Conservation (phyloP, 208 protist genomes). For the Leishmania lainsoni region DNA sequence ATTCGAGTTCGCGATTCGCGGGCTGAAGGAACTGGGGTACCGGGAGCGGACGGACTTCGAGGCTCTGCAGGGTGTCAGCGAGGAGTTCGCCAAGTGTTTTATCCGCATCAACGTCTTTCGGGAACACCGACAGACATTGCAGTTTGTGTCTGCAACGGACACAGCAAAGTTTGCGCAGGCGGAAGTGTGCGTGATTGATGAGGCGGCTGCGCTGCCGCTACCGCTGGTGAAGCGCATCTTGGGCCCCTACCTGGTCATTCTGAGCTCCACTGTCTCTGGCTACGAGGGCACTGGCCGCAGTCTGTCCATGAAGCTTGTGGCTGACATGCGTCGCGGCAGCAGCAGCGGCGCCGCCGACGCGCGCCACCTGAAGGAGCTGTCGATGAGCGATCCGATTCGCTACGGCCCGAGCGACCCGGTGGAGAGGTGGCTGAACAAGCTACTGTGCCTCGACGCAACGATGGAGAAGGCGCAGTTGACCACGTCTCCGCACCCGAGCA, state of each 20-base stretch:
- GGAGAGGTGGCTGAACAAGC: conserved; percentile 98
- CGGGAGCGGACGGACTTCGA: conserved; percentile 98
- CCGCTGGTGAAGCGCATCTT: conserved; percentile 96
- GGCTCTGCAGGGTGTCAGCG: conserved; percentile 91
- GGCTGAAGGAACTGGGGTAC: conserved; percentile 96
- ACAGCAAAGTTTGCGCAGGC: conserved; percentile 94
- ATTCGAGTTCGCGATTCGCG: conserved; percentile 99
- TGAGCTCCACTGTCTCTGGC: conserved; percentile 99
- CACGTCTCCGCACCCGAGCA: conserved; percentile 90
- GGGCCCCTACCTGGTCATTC: conserved; percentile 98
- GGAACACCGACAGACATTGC: conserved; percentile 98
- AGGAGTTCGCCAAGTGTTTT: conserved; percentile 96
- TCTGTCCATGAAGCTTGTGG: conserved; percentile 99
- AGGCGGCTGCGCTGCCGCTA: conserved; percentile 99
- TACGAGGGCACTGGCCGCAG: conserved; percentile 99
- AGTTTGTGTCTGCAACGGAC: conserved; percentile 96
- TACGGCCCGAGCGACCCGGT: conserved; percentile 96
- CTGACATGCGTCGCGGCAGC: conserved; percentile 94
- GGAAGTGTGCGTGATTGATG: conserved; percentile 99
- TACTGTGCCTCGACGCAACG: conserved; percentile 98
- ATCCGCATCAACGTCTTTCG: conserved; percentile 98
- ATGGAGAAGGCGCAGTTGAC: conserved; percentile 48
- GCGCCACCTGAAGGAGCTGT: conserved; percentile 94
- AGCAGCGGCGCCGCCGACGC: conserved; percentile 14
- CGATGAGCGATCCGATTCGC: conserved; percentile 97